Evolutionary conservation across 495 filamentous ascomycete species (phyloP), one percentile per base, ranked within the genome.

Genomic region (Penicillium arizonense): DNA sequence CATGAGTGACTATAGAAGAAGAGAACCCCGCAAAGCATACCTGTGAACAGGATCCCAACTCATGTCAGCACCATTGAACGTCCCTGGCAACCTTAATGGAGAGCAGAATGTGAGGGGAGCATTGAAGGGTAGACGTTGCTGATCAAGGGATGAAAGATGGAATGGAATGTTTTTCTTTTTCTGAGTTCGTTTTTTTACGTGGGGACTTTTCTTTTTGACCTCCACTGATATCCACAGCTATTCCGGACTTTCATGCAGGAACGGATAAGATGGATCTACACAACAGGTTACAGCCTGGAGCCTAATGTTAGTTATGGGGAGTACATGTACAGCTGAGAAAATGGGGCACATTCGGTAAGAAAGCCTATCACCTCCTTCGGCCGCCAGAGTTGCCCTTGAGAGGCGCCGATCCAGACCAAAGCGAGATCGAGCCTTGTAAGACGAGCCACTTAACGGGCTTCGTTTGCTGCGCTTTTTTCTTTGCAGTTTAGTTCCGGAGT

Each of bases 31-130:
- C 68, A 59, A 61, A 48, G 63, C 78, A 77, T 82, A 87, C 87
- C 87, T 88, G 73, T 86, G 83, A 66, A 79, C 78, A 66, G 76
- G 79, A 77, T 89, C 86, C 79, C 82, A 87, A 82, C 83, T 90
- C 87, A 90, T 90, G 68, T 72, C 73, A 71, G 72, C 71, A 76
- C 66, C 70, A 74, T 74, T 61, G 61, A 72, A 68, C 53, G 62
- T 57, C 55, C 65, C 68, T 69, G 69, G 67, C 63, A 71, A 73
- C 68, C 63, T 61, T 63, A 45, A 41, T 46, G 37, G 18, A 18
- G 18, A 50, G 28, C 51, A 72, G 71, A 54, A 70, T 65, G 13
- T 68, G 63, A 52, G 50, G 50, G 54, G 55, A 53, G 53, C 26
- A 56, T 53, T 46, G 45, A 30, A 30, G 28, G 28, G 28, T 30